Evolutionary conservation across 2,329 filamentous ascomycete species (phyloP), one percentile per base, ranked within the genome.

Genomic region (Phaeosphaeria sp.): DNA sequence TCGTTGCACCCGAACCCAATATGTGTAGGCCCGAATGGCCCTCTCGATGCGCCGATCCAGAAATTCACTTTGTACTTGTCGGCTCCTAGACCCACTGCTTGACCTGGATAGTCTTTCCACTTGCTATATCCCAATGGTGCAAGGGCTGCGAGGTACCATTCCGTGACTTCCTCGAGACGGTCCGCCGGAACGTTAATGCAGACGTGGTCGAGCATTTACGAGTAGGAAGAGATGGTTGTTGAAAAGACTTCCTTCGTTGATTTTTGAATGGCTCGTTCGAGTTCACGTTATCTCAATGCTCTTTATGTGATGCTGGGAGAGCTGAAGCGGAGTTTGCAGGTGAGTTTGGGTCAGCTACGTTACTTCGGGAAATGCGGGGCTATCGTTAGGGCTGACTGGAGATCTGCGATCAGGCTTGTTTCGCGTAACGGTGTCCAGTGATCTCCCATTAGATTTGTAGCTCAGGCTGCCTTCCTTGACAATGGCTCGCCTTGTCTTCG

Each of bases 41-140:
- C 36, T 39, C n/a, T 39, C 11, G 13, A 17, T 3, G 39, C 49
- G 11, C 50, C 56, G 25, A 72, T 66, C 62, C 63, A 72, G 49
- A 70, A 67, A 3, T 51, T 44, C 1, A 56, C 44, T 3, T 59
- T 44, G 48, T 50, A 43, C 9, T 53, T 53, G 18, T 55, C 57
- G 7, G 63, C 27, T 6, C 69, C 67, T 30, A 72, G 36, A 17
- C 63, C 59, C 36, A 62, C 62, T 13, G 65, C 64, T 3, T 46
- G 25, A 1, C 59, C 62, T 5, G 59, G 57, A 25, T 66, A 60
- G 11, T 72, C 68, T 22, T 60, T 62, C 42, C 66, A 62, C 36
- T 70, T 68, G 41, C 54, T 50, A 60, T 69, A 71, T 18, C 67
- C 65, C 18, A 74, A 59, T 11, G 70, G 68, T 20, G 64, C 64